These are phyloP conservation scores for Suillus spraguei DNA, from an alignment of 768 basidiomycete species.

Conservation along the genomic window DNA sequence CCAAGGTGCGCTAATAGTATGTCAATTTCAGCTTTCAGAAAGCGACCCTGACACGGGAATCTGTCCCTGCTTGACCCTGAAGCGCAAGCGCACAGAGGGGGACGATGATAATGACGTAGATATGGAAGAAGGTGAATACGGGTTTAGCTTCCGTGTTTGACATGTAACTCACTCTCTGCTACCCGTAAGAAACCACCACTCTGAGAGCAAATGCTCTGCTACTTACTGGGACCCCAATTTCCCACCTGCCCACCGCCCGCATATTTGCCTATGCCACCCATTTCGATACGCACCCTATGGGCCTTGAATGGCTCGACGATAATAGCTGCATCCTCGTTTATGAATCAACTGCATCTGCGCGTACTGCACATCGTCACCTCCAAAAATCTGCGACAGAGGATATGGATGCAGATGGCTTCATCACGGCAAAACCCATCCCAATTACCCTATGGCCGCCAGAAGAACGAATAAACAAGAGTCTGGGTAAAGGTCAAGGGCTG, in stretches of 20 bases:
- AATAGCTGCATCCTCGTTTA: conserved; percentile 82
- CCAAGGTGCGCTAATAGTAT: conserved; percentile 71
- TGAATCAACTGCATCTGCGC: conserved; percentile 53
- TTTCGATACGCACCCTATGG: conserved; percentile 73
- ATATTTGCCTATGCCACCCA: conserved; percentile 84
- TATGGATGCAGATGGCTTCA: conserved; percentile 53
- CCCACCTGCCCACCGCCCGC: conserved; percentile 71
- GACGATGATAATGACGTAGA: conserved; percentile 40
- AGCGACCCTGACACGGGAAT: conserved; percentile 47
- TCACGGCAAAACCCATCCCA: conserved; percentile 71
- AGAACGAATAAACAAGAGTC: conserved; percentile 69
- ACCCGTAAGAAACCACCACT: conserved; percentile 39
- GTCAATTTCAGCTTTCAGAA: conserved; percentile 38
- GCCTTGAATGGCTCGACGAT: conserved; percentile 87
- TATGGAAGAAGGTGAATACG: conserved; percentile 29
- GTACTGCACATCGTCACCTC: conserved; percentile 50
- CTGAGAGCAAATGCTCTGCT: conserved; percentile 67
- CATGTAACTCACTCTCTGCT: conserved; percentile 17
- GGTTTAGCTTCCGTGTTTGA: no score
- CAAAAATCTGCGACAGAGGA: conserved; percentile 55
- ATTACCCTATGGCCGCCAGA: conserved; percentile 79
- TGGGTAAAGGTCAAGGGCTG: conserved; percentile 70
- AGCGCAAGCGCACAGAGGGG: conserved; percentile 47
- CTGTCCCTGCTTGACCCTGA: conserved; percentile 38
- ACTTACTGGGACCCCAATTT: conserved; percentile 71